Conservation (phyloP, 306 rosid genomes). For the Medicago ruthenica region DNA sequence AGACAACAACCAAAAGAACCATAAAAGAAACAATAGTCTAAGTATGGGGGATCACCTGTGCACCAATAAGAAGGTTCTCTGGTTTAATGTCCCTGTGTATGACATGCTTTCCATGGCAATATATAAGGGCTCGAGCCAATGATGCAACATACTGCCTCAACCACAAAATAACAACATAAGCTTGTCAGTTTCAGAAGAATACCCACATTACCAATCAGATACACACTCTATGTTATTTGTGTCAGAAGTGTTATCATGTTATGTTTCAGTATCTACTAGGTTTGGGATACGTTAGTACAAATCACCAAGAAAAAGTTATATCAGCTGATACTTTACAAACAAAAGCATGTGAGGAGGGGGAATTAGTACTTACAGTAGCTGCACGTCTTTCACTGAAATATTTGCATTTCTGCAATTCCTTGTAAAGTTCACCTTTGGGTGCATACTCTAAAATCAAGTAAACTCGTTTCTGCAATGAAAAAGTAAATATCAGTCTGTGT, state of each 20-base stretch:
- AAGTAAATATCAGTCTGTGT: constrained; percentile 17
- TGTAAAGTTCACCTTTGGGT: constrained; percentile 97
- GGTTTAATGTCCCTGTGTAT: constrained; percentile 98
- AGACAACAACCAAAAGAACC: constrained; percentile 9
- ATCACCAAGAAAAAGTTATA: neutral
- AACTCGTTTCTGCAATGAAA: constrained; percentile 81
- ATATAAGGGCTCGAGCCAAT: constrained; percentile 94
- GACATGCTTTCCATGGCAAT: constrained; percentile 99
- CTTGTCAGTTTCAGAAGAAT: constrained; percentile 28
- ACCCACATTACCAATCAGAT: neutral
- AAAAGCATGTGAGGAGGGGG: neutral
- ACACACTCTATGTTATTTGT: constrained; percentile 6
- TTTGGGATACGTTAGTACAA: neutral
- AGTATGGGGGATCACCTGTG: constrained; percentile 67
- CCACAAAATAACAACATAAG: constrained; percentile 34
- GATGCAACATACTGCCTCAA: constrained; percentile 88
- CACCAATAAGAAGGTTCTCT: constrained; percentile 92
- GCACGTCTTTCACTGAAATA: constrained; percentile 99
- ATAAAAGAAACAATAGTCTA: constrained; percentile 30
- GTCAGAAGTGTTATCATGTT: neutral
- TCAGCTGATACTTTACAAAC: neutral
- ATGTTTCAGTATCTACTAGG: neutral
- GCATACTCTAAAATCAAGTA: constrained; percentile 97
- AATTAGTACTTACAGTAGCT: constrained; percentile 77
- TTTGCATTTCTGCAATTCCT: constrained; percentile 93